Evolutionary conservation across 192 early-diverging fungal genomes (phyloP).

Genomic region (Pecoramyces ruminantium): DNA sequence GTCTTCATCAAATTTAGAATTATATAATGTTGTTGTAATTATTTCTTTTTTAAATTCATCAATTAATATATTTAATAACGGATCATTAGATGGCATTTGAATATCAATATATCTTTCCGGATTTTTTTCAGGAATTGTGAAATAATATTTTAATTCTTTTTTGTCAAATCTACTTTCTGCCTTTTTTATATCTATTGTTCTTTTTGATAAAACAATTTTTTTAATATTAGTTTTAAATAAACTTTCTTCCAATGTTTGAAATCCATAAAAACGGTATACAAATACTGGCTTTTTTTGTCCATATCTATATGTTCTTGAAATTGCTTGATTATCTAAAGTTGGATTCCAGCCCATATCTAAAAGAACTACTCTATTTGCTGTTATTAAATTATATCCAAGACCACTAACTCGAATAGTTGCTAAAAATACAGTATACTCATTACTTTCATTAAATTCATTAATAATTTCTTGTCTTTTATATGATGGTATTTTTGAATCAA

Average conservation of each 20-base stretch:
- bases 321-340: neutral
- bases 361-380: neutral
- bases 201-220: neutral
- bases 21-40: neutral
- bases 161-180: neutral
- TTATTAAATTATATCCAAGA: neutral
- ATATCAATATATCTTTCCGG: neutral
- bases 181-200: neutral
- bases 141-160: neutral
- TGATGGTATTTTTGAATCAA: neutral
- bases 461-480: neutral
- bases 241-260: neutral
- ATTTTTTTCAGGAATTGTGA: neutral
- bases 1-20: neutral
- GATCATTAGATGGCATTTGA: neutral
- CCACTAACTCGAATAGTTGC: neutral
- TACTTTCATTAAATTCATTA: neutral
- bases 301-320: neutral
- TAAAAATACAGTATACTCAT: neutral
- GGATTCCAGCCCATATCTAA: neutral
- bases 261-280: neutral
- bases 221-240: neutral
- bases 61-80: neutral
- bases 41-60: neutral
- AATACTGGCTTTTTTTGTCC: neutral